Evolutionary conservation across 2,329 filamentous ascomycete genomes (phyloP).

Genomic region (Colletotrichum brevisporum): DNA sequence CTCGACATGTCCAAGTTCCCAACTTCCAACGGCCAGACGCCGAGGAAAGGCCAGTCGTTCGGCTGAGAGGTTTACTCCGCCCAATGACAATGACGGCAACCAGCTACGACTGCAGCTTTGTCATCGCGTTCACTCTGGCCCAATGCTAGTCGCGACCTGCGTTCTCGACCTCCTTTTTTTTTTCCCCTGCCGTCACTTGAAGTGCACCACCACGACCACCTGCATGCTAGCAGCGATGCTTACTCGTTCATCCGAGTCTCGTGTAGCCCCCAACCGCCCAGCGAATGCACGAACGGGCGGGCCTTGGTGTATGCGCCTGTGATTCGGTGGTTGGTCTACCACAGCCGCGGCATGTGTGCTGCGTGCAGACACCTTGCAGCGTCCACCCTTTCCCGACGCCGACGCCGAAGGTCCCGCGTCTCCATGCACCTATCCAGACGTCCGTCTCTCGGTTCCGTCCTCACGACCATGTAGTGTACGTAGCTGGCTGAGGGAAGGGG

Average conservation of each 20-base stretch:
- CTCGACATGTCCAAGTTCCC: conserved; percentile 4
- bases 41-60: conserved; percentile 3
- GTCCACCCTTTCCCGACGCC: conserved; percentile 11
- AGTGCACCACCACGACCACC: conserved; percentile 1
- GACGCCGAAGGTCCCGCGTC: conserved; percentile 30
- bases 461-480: neutral
- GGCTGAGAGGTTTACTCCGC: neutral
- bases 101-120: conserved; percentile 8
- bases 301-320: conserved; percentile 22
- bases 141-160: conserved; percentile 8
- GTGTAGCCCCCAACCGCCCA: conserved; percentile 30
- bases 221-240: conserved; percentile 13
- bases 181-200: conserved; percentile 5
- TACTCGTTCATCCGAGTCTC: conserved; percentile 17
- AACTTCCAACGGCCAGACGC: conserved; percentile 8
- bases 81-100: conserved; percentile 17
- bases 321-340: conserved; percentile 32
- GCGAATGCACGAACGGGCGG: conserved; percentile 29
- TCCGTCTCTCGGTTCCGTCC: neutral
- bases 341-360: conserved; percentile 33
- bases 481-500: neutral
- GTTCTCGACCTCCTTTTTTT: conserved; percentile 18
- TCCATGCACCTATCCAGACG: conserved; percentile 21
- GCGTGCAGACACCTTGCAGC: conserved; percentile 31
- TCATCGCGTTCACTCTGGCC: conserved; percentile 5